Evolutionary conservation across 78 protist species (phyloP).

Genomic region (Diacronema lutheri): DNA sequence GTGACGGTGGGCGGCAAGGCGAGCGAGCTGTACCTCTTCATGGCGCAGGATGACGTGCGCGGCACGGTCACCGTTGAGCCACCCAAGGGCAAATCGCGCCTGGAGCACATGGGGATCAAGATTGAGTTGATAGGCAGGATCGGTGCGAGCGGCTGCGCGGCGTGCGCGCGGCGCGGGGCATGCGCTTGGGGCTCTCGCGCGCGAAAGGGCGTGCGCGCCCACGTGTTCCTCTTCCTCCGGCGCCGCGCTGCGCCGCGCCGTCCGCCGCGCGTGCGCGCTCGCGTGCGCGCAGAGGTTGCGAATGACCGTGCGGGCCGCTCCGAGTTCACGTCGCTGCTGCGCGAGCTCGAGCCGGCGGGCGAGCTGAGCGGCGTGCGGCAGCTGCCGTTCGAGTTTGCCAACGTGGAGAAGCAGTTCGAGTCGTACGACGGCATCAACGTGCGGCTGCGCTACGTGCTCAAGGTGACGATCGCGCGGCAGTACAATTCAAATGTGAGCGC

Average conservation of each 20-base stretch:
- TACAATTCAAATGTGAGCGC: constrained; percentile 56
- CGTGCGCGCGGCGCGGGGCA: not conserved
- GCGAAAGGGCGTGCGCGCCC: no score
- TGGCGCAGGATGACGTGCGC: no score
- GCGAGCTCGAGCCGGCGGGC: constrained; percentile 82
- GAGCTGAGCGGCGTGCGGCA: constrained; percentile 31
- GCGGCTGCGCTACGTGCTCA: constrained; percentile 80
- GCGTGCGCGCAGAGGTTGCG: constrained; percentile 55
- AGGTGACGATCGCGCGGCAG: constrained; percentile 66
- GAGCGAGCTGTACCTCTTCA: no score
- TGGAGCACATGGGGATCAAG: constrained; percentile 86
- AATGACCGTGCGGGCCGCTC: constrained; percentile 67
- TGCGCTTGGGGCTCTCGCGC: not conserved
- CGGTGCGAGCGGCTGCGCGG: not conserved
- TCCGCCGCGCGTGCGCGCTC: not conserved
- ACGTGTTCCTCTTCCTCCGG: not conserved
- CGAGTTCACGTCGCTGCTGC: constrained; percentile 77
- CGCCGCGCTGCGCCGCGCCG: no score
- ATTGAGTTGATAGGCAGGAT: constrained; percentile 89
- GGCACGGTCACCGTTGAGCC: no score
- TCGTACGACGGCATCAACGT: constrained; percentile 93
- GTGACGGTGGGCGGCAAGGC: no score
- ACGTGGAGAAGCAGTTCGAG: constrained; percentile 80
- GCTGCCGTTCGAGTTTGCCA: constrained; percentile 60
- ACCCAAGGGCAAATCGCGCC: constrained; percentile 23